These are phyloP conservation scores for Gigaspora rosea DNA, from an alignment of 192 early-diverging fungal genomes.

Conservation along the genomic window DNA sequence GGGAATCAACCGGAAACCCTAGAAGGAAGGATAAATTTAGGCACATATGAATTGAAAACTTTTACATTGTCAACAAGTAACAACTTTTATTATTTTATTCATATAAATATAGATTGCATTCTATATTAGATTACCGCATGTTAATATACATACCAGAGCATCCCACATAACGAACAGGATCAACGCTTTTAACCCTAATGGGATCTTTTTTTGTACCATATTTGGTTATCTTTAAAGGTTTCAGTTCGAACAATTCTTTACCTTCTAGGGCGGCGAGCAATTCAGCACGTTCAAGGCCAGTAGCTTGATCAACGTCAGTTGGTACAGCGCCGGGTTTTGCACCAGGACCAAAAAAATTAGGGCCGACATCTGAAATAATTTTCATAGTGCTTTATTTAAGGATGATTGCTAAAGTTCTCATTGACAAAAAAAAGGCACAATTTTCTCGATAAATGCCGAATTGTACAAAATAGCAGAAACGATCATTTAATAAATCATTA, in stretches of 20 bases:
- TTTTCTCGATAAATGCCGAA: neutral
- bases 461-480: neutral
- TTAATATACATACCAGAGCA: constrained; percentile 78
- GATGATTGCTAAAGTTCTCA: neutral
- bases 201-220: constrained; percentile 84
- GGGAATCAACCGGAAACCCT: constrained; percentile 93
- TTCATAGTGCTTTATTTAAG: constrained; percentile 4
- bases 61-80: too few relatives aligned
- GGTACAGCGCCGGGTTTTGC: constrained; percentile 70
- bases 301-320: constrained; percentile 86
- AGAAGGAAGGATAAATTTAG: neutral
- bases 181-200: constrained; percentile 80
- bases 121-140: neutral
- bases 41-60: neutral
- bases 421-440: neutral
- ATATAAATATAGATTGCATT: too few relatives aligned
- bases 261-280: constrained; percentile 81
- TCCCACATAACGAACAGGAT: constrained; percentile 83
- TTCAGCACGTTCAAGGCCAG: constrained; percentile 91
- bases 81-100: too few relatives aligned
- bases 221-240: constrained; percentile 71
- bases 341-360: constrained; percentile 55
- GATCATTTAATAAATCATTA: neutral
- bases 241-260: constrained; percentile 87
- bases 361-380: neutral